Conservation (phyloP, 2,329 filamentous ascomycete species). For the Tolypocladium guangdongense region DNA sequence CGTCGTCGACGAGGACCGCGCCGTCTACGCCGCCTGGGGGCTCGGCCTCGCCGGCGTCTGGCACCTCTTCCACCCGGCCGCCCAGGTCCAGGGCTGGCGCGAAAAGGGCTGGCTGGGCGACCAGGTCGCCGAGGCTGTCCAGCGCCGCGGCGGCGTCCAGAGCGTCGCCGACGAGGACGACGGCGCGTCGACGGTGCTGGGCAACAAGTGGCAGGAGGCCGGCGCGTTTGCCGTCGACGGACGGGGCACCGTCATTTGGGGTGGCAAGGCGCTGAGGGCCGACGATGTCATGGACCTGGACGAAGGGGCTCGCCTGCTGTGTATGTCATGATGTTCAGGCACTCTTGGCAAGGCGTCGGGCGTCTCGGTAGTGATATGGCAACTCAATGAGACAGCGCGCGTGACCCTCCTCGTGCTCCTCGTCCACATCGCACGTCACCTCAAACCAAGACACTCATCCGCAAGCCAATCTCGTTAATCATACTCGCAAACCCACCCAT, state of each 20-base stretch:
- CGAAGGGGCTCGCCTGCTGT: constrained; percentile 27
- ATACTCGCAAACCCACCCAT: neutral
- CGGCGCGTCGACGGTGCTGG: constrained; percentile 33
- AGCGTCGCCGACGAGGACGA: constrained; percentile 13
- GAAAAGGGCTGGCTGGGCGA: constrained; percentile 44
- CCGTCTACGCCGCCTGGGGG: constrained; percentile 49
- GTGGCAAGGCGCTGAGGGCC: constrained; percentile 32
- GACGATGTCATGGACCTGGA: constrained; percentile 47
- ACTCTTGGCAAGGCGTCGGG: neutral
- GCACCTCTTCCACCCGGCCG: constrained; percentile 42
- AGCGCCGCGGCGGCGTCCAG: constrained; percentile 23
- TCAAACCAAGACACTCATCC: neutral
- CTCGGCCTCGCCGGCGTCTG: constrained; percentile 39
- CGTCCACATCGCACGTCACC: neutral
- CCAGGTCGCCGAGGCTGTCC: constrained; percentile 35
- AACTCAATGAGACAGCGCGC: neutral
- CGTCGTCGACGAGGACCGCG: constrained; percentile 43
- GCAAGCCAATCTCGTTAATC: constrained; percentile 4
- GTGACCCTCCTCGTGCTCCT: neutral
- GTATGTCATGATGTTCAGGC: constrained; percentile 1
- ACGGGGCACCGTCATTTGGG: constrained; percentile 38
- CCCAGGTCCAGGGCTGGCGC: constrained; percentile 40
- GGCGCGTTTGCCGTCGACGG: constrained; percentile 41
- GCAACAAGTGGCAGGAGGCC: constrained; percentile 46
- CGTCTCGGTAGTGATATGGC: neutral